A percentile compares a stretch with the other conserved stretches of the same genome.
phyloP scores from a whole-genome alignment of 2,329 filamentous ascomycete species.

The Aspergillus vadensis region DNA sequence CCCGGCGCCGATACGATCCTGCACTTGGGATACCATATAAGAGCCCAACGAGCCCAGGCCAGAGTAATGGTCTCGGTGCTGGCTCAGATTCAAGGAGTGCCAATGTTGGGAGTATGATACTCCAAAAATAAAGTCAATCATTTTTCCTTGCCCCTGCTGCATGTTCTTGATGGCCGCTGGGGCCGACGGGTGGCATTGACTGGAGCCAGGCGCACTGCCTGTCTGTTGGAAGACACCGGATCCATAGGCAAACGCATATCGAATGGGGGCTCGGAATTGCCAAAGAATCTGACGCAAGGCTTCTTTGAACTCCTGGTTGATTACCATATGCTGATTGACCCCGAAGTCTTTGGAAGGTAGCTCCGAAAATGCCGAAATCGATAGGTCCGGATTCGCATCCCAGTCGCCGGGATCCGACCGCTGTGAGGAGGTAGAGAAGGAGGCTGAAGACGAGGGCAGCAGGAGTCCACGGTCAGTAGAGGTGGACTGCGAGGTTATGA shows the following conservation, averaged over 20 bases:
- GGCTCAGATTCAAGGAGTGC: constrained; percentile 87
- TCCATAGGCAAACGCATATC: constrained; percentile 96
- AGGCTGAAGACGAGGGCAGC: constrained; percentile 23
- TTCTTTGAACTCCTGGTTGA: constrained; percentile 95
- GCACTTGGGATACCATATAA: constrained; percentile 77
- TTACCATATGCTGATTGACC: constrained; percentile 93
- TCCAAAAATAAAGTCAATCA: constrained; percentile 98
- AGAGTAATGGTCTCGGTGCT: constrained; percentile 93
- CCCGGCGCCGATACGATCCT: constrained; percentile 86
- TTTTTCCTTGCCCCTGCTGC: constrained; percentile 85
- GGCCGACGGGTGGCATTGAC: constrained; percentile 71
- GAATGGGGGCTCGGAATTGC: constrained; percentile 88
- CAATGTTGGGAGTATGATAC: constrained; percentile 94
- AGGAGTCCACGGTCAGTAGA: constrained; percentile 17
- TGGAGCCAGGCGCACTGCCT: constrained; percentile 45
- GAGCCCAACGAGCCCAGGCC: constrained; percentile 80
- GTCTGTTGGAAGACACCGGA: constrained; percentile 92
- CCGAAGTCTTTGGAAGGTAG: constrained; percentile 81
- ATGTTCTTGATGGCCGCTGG: constrained; percentile 79
- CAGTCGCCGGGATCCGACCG: constrained; percentile 57
- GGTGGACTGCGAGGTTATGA: constrained; percentile 15
- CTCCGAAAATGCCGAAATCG: constrained; percentile 73
- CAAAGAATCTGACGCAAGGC: constrained; percentile 82
- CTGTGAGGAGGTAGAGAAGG: constrained; percentile 37
- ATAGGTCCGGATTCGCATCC: constrained; percentile 73